Evolutionary conservation across 1,284 basidiomycete species (phyloP), one percentile per base, ranked within the genome.

Genomic region (Microbotryum silenes-acaulis): DNA sequence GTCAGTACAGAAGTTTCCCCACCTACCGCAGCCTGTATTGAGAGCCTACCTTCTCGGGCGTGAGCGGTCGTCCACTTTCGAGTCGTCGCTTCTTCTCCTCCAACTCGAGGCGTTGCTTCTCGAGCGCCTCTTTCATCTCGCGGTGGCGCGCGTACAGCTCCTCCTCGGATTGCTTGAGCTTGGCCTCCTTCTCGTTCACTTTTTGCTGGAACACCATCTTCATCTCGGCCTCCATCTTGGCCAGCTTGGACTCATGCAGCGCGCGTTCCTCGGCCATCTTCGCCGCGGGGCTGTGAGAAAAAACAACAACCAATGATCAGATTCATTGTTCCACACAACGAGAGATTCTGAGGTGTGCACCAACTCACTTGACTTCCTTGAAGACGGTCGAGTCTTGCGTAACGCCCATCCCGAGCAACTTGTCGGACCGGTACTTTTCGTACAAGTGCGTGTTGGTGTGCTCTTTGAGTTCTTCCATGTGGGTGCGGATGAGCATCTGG

Each of bases 61-160:
- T 97, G 75, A 94, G 80, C 65, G 92, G 91, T 72, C 92, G 82
- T 53, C 92, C 93, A 71, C 85, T 88, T 80, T 97, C 94, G 76
- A 97, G 84, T 74, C 88, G 85, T 77, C 91, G 82, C 85, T 97
- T 97, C 87, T 97, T 96, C 76, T 97, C 94, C 78, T 98, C 94
- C 72, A 98, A 81, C 74, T 98, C 94, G 67, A 81, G 74, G 71
- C 91, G 84, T 78, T 98, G 94, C 81, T 94, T 97, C 79, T 98
- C 96, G 72, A 98, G 81, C 20, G 92, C 88, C 71, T 97, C 92
- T 80, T 96, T 97, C 93, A 97, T 97, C 78, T 97, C 93, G 76
- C 90, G 87, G 81, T 97, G 92, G 66, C 92, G 85, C 59, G 91
- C 89, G 74, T 97, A 97, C 20, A 97, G 83, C 79, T 97, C 92